These are phyloP conservation scores for Boletus pseudo-olivaceus DNA, from an alignment of 768 basidiomycete genomes.

Conservation along the genomic window DNA sequence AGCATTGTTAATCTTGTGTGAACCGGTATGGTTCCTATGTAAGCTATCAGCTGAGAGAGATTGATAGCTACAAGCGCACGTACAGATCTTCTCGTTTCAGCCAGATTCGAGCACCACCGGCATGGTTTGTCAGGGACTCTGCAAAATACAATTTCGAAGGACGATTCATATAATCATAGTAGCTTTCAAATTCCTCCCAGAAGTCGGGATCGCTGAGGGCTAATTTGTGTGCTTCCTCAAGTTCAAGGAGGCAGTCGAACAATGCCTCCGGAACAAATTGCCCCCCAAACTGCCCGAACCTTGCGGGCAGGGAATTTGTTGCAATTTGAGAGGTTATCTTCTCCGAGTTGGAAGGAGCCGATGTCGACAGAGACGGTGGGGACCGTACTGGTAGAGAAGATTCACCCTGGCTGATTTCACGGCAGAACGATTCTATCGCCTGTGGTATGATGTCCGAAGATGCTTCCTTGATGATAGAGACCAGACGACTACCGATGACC, in stretches of 20 bases:
- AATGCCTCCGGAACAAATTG: conserved; percentile 97
- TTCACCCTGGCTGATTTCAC: conserved; percentile 53
- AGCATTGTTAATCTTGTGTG: conserved; percentile 99
- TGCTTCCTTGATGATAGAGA: conserved; percentile 71
- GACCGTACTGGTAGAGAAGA: conserved; percentile 17
- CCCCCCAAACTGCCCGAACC: conserved; percentile 95
- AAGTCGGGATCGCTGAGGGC: conserved; percentile 88
- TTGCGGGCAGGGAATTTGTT: conserved; percentile 57
- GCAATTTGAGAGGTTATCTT: conserved; percentile 30
- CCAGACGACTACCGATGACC: conserved; percentile 87
- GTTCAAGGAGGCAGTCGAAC: conserved; percentile 87
- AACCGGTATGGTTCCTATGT: conserved; percentile 90
- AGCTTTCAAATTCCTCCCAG: conserved; percentile 84
- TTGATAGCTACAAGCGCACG: conserved; percentile 22
- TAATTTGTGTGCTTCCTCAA: conserved; percentile 85
- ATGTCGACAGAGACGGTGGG: background rate
- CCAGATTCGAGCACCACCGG: conserved; percentile 96
- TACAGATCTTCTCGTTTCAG: conserved; percentile 92
- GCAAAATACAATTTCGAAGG: conserved; percentile 91
- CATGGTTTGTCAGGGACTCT: conserved; percentile 83
- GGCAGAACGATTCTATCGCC: conserved; percentile 71
- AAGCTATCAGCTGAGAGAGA: conserved; percentile 1
- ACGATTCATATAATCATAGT: conserved; percentile 93
- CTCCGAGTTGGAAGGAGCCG: conserved; percentile 1
- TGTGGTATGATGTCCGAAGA: conserved; percentile 44